These are phyloP conservation scores for Grosmannia serpens DNA, from an alignment of 2,329 filamentous ascomycete genomes.

Conservation along the genomic window DNA sequence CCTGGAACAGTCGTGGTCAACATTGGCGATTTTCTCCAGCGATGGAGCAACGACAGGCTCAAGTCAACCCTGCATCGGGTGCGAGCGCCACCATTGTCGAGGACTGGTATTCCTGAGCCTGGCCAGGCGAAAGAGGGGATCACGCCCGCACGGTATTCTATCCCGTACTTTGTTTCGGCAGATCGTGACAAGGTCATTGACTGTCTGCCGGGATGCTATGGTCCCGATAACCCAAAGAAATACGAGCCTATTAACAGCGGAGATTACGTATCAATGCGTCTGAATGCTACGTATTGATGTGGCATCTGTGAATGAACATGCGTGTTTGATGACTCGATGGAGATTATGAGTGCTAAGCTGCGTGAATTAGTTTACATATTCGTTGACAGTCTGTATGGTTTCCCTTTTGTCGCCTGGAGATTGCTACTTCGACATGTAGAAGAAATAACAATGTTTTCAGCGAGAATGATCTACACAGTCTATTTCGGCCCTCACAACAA, in stretches of 20 bases:
- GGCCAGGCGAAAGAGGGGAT: conserved; percentile 26
- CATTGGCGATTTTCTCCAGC: conserved; percentile 26
- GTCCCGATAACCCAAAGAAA: conserved; percentile 28
- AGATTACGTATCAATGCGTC: conserved; percentile 15
- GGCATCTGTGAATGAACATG: no score
- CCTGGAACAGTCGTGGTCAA: conserved; percentile 25
- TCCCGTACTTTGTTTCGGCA: conserved; percentile 45
- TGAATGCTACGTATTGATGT: conserved; percentile 10
- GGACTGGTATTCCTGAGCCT: conserved; percentile 8
- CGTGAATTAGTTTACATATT: no score
- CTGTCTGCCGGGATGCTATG: conserved; percentile 33
- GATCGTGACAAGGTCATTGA: conserved; percentile 37
- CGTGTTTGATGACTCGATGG: no score
- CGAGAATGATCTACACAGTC: no score
- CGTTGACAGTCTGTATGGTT: no score
- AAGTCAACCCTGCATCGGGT: conserved; percentile 11
- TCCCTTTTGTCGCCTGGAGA: no score
- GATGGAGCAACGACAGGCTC: conserved; percentile 25
- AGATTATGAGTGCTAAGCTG: no score
- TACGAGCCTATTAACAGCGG: conserved; percentile 28
- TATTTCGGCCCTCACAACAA: no score
- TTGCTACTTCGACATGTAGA: no score
- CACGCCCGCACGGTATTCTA: conserved; percentile 42
- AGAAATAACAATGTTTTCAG: no score
- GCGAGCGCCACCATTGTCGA: conserved; percentile 6